Base-by-base conservation (phyloP, 805 yeast species). In the Wickerhamiella dianesei region DNA sequence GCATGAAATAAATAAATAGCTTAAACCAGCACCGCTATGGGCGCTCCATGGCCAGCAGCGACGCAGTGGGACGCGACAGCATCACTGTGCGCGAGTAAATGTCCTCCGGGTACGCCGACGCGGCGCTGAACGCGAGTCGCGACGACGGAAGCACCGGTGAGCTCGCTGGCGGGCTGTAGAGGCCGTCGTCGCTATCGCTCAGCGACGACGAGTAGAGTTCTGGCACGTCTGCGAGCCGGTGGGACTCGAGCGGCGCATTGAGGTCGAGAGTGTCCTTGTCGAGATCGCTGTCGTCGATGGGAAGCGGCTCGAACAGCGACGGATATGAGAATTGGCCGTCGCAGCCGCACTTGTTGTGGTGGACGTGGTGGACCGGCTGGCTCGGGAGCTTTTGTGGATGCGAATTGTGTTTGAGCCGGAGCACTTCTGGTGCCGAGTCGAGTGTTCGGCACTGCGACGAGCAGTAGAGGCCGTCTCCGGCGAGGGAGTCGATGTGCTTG, bases 401-500 rank as follows among this genome's bases (percentile, higher is more conserved):
- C 4, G 25, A 21, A 8, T 19, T 22, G 25, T 12, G 21, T 20
- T 20, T 8, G 6, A 19, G 21, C 13, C 47, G 47, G 14, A n/a
- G 5, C 17, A 17, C 29, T 12, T 35, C 37, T 16, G 48, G 48
- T 14, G 22, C 18, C 6, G 57, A 51, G 41, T 63, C 66, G 40
- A 53, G 48, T 21, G 46, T 49, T 21, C 55, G 51, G 62, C 67
- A 63, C 36, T 52, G 55, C 14, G 48, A 53, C 12, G 65, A 61
- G 60, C 67, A 63, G 58, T 63, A 63, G 32, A 63, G 57, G 32
- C 44, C 46, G 36, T 45, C 51, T 8, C 14, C 16, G 21, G 53
- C 43, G 39, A 49, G 44, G 36, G 43, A 43, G 42, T 52, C 56
- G 20, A 62, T 51, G 48, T 60, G 62, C 43, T 50, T 59, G 50